Percentiles rank a stretch among this genome's conserved stretches.
Evolutionary conservation across 768 basidiomycete species (phyloP).

Genomic region (Filobasidium wieringae): DNA sequence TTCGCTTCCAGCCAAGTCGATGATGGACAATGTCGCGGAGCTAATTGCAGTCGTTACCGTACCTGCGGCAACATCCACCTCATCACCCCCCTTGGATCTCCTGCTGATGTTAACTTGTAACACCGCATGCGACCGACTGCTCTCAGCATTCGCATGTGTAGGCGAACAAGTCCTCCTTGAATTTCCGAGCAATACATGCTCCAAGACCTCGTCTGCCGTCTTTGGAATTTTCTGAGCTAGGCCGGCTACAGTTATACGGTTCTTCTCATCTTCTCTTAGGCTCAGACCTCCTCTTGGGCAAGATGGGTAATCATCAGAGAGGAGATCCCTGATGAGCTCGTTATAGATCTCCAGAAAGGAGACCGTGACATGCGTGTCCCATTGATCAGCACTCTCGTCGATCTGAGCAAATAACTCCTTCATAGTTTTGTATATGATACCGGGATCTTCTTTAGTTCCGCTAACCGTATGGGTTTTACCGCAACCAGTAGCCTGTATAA

Average conservation of each 20-base stretch:
- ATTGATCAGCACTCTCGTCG: conserved; percentile 71
- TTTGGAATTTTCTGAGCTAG: conserved; percentile 69
- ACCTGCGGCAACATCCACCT: conserved; percentile 65
- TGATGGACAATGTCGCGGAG: conserved; percentile 79
- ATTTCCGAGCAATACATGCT: conserved; percentile 83
- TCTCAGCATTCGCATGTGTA: conserved; percentile 91
- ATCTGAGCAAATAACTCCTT: conserved; percentile 89
- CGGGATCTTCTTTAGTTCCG: conserved; percentile 73
- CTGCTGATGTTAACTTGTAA: conserved; percentile 89
- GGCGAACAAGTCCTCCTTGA: conserved; percentile 77
- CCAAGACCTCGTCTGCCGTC: conserved; percentile 83
- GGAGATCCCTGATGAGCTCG: conserved; percentile 92
- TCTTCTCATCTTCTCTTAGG: conserved; percentile 82
- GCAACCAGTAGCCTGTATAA: conserved; percentile 87
- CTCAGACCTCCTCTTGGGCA: conserved; percentile 77
- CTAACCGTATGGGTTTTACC: conserved; percentile 99
- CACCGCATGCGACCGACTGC: conserved; percentile 94
- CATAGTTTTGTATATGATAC: conserved; percentile 94
- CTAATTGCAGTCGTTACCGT: conserved; percentile 46
- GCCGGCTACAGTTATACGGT: conserved; percentile 67
- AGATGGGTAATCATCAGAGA: conserved; percentile 51
- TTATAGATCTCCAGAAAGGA: conserved; percentile 99
- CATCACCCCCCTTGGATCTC: conserved; percentile 58
- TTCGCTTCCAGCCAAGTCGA: conserved; percentile 95
- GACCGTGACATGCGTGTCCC: conserved; percentile 74